Evolutionary conservation across 2,329 filamentous ascomycete genomes (phyloP).

Genomic region (Alternaria arbusti): DNA sequence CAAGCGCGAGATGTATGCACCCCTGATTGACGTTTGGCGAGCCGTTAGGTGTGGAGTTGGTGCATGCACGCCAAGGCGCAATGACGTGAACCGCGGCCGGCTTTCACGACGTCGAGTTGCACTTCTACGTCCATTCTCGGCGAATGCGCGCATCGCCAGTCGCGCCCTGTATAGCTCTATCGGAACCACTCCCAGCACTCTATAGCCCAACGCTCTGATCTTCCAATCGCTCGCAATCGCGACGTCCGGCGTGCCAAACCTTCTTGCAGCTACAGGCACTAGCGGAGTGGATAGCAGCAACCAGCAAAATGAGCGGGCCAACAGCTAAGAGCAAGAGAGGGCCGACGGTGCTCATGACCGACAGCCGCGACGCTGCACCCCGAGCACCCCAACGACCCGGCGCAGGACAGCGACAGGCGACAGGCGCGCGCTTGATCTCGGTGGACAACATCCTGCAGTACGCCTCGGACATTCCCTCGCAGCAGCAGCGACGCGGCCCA

Average conservation of each 20-base stretch:
- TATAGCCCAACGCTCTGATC: neutral
- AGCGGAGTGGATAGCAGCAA: constrained; percentile 11
- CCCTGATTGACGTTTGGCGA: constrained; percentile 10
- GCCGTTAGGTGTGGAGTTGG: constrained; percentile 15
- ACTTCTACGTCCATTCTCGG: neutral
- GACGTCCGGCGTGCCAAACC: neutral
- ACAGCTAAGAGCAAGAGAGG: constrained; percentile 48
- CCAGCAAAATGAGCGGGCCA: constrained; percentile 38
- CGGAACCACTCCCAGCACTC: neutral
- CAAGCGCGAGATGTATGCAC: neutral
- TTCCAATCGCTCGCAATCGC: neutral
- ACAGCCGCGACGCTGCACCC: constrained; percentile 58
- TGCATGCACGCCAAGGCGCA: constrained; percentile 14
- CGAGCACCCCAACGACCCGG: constrained; percentile 31
- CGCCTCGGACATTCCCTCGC: constrained; percentile 92
- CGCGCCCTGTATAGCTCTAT: neutral
- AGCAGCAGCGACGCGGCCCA: constrained; percentile 82
- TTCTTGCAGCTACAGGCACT: constrained; percentile 10
- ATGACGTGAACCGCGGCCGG: constrained; percentile 26
- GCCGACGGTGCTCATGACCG: constrained; percentile 59
- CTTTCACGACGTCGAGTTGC: constrained; percentile 13
- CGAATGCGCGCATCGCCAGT: constrained; percentile 4
- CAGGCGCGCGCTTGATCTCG: constrained; percentile 68
- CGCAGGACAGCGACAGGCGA: constrained; percentile 42
- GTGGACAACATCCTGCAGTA: constrained; percentile 96